Percentiles rank a stretch among this genome's conserved stretches.
phyloP scores from a whole-genome alignment of 2,329 filamentous ascomycete species.

The Leptographium flavum region DNA sequence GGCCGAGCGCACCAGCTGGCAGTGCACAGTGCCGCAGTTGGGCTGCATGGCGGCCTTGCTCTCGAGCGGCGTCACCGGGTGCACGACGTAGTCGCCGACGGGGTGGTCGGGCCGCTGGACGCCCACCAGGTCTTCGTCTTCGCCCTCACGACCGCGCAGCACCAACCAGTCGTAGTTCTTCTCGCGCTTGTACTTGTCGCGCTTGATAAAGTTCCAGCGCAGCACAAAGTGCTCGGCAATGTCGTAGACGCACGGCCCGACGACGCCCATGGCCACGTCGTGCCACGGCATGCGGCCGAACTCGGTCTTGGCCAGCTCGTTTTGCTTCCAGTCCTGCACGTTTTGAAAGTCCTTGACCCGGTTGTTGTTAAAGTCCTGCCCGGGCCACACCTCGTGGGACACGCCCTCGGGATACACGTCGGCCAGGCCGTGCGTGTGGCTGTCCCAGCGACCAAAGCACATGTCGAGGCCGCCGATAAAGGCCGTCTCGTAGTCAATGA shows the following conservation, averaged over 20 bases:
- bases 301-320: slow-evolving; percentile 81
- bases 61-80: slow-evolving; percentile 58
- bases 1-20: slow-evolving; percentile 80
- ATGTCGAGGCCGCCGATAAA: slow-evolving; percentile 92
- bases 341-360: slow-evolving; percentile 89
- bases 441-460: slow-evolving; percentile 92
- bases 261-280: slow-evolving; percentile 83
- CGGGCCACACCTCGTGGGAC: slow-evolving; percentile 74
- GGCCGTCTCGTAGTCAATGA: slow-evolving; percentile 79
- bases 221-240: slow-evolving; percentile 92
- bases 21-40: slow-evolving; percentile 58
- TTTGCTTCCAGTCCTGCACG: slow-evolving; percentile 83
- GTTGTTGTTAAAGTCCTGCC: slow-evolving; percentile 98
- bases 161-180: slow-evolving; percentile 72
- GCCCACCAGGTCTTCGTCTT: slow-evolving; percentile 72
- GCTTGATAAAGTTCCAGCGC: slow-evolving; percentile 92
- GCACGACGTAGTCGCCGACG: slow-evolving; percentile 72
- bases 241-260: slow-evolving; percentile 81
- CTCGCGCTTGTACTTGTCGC: slow-evolving; percentile 94
- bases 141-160: slow-evolving; percentile 59
- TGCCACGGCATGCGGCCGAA: slow-evolving; percentile 98
- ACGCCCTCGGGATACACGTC: slow-evolving; percentile 81
- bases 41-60: slow-evolving; percentile 38
- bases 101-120: slow-evolving; percentile 84
- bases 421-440: slow-evolving; percentile 67